Base-by-base conservation (phyloP, 1,284 basidiomycete species). In the Dichomitus squalens region DNA sequence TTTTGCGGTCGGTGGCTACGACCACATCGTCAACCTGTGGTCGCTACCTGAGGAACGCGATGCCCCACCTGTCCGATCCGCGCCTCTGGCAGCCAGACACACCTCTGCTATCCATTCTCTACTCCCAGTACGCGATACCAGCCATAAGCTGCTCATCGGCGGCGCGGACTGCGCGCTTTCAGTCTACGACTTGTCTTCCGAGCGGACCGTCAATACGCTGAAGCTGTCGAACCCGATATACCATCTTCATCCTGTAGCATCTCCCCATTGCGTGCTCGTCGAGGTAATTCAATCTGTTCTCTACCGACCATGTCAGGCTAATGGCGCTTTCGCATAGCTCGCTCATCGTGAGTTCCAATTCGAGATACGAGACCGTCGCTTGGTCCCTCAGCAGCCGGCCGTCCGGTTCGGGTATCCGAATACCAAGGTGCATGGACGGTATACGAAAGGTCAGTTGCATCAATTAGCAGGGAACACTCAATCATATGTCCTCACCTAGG, bases 331-430 rank as follows among this genome's bases (percentile, higher is more conserved):
- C 11, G 33, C 16, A 16, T 53, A 82, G 81, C 72, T 83, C 47
- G 75, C 75, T 12, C 79, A 82, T 64, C 71, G 79, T 27, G 82
- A 84, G 60, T 71, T 75, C 29, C 82, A 84, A 59, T 82, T 80
- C 55, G 81, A 84, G 61, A 56, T 83, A 27, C 77, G 75, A 27
- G 82, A 84, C 62, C 72, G 75, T 59, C 73, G 82, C 12, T 50
- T 69, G 39, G 71, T 75, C 8, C 73, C 76, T 16, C 27, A 29
- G 29, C 61, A 65, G 34, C 57, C 59, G 29, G 68, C 76, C 4
- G 74, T 74, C 14, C 70, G 78, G 41, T 83, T 84, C 59, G 81
- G 81, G 7, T 82, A 77, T 60, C 43, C 63, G 14, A 68, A 69
- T 16, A 55, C 60, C 4, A 73, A 75, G 41, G 64, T 70, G 16